These are phyloP conservation scores for Sugiyamaella xylanicola DNA, from an alignment of 1,139 yeast genomes.

Conservation along the genomic window DNA sequence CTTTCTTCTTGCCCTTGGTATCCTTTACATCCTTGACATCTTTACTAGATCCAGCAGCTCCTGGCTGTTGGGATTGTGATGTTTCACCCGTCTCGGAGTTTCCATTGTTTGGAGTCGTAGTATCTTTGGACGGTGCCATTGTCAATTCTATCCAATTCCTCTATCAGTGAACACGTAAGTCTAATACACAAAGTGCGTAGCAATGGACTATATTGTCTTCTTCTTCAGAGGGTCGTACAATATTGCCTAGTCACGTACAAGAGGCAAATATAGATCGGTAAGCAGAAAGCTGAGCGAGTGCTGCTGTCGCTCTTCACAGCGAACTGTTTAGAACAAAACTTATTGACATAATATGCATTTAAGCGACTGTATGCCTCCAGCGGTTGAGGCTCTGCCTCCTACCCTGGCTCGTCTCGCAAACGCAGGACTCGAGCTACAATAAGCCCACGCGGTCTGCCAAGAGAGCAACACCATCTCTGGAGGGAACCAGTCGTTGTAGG, in stretches of 20 bases:
- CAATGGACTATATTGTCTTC: too few species aligned
- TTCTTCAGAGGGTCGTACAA: too few species aligned
- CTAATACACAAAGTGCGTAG: too few species aligned
- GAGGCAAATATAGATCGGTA: constrained; percentile 7
- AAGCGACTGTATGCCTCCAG: neutral
- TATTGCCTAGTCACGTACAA: neutral
- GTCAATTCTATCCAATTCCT: constrained; percentile 2
- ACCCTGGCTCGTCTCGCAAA: neutral
- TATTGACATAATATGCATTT: constrained; percentile 1
- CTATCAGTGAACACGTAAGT: neutral
- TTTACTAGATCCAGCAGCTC: neutral
- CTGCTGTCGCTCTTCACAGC: neutral
- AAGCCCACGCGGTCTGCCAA: neutral
- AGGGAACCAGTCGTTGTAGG: too few species aligned
- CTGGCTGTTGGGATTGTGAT: constrained; percentile 3
- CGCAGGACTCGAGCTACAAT: neutral
- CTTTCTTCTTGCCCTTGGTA: constrained; percentile 24
- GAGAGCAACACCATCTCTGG: too few species aligned
- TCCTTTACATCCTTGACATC: constrained; percentile 18
- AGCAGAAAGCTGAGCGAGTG: constrained; percentile 7
- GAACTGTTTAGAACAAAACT: constrained; percentile 2
- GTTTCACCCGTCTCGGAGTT: constrained; percentile 2
- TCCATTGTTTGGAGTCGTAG: neutral
- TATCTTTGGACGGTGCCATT: constrained; percentile 22
- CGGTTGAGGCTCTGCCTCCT: neutral